Percentiles rank a stretch among this genome's conserved stretches.
phyloP scores from a whole-genome alignment of 2,329 filamentous ascomycete genomes.

The Aspergillaceae sp. region DNA sequence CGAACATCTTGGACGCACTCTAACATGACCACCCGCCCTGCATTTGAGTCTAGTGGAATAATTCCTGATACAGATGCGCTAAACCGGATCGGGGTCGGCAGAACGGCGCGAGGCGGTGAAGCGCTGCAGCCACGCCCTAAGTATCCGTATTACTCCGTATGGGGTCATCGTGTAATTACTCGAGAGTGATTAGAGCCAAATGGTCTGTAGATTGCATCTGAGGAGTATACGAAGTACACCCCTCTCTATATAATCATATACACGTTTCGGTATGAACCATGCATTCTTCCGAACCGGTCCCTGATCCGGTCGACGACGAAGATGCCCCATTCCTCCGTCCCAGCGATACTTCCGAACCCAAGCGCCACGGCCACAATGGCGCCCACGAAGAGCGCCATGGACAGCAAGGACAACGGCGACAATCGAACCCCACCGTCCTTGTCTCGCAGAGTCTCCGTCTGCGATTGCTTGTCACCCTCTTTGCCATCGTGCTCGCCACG shows the following conservation, averaged over 20 bases:
- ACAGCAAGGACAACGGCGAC: not conserved
- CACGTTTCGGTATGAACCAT: conserved; percentile 8
- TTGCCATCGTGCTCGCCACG: conserved; percentile 35
- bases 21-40: too few species aligned
- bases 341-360: conserved; percentile 5
- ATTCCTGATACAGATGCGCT: too few species aligned
- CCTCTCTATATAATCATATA: not conserved
- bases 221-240: too few species aligned
- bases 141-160: too few species aligned
- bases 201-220: too few species aligned
- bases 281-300: conserved; percentile 9
- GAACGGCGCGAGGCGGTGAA: too few species aligned
- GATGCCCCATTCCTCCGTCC: conserved; percentile 25
- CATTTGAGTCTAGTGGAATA: too few species aligned
- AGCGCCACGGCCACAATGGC: not conserved
- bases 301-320: conserved; percentile 19
- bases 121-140: too few species aligned
- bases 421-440: conserved; percentile 3
- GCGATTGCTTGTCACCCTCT: conserved; percentile 33
- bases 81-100: too few species aligned
- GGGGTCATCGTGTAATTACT: too few species aligned
- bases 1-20: too few species aligned
- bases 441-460: conserved; percentile 21
- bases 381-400: conserved; percentile 3
- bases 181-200: too few species aligned